Evolutionary conservation across 148 eudicot genomes (phyloP).

Genomic region (Cornus florida): DNA sequence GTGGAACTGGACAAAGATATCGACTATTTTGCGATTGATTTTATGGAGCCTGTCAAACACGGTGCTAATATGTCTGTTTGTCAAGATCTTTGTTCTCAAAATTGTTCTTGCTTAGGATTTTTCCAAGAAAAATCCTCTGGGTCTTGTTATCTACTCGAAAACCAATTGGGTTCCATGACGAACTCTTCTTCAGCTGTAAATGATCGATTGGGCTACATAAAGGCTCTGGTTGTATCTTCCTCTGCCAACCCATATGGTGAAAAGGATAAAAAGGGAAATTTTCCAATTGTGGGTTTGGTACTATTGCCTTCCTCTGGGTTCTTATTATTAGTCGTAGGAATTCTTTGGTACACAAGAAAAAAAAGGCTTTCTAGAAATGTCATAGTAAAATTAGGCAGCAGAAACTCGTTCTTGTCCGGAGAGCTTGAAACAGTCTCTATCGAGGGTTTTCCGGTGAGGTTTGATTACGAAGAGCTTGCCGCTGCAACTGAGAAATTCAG

Average conservation of each 20-base stretch:
- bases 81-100: constrained; percentile 48
- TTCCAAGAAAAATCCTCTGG: constrained; percentile 55
- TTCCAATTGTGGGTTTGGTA: constrained; percentile 46
- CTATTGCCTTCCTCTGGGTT: constrained; percentile 51
- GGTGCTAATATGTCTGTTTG: constrained; percentile 54
- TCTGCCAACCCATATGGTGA: constrained; percentile 16
- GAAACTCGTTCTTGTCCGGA: constrained; percentile 30
- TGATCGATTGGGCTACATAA: constrained; percentile 45
- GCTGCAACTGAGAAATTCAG: constrained; percentile 67
- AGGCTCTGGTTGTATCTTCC: constrained; percentile 23
- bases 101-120: constrained; percentile 71
- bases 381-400: constrained; percentile 15
- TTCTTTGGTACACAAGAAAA: constrained; percentile 48
- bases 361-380: constrained; percentile 2
- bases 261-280: constrained; percentile 2
- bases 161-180: constrained; percentile 57
- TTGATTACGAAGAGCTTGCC: constrained; percentile 49
- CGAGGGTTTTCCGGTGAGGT: constrained; percentile 73
- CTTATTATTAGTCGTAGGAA: constrained; percentile 25
- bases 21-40: constrained; percentile 53
- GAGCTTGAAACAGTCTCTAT: constrained; percentile 63
- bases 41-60: constrained; percentile 31
- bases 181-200: neutral
- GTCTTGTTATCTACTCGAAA: constrained; percentile 48
- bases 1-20: constrained; percentile 40